A percentile compares a stretch with the other conserved stretches of the same genome.
phyloP scores from a whole-genome alignment of 2,329 filamentous ascomycete genomes.

The Dactylellina parvicollis region DNA sequence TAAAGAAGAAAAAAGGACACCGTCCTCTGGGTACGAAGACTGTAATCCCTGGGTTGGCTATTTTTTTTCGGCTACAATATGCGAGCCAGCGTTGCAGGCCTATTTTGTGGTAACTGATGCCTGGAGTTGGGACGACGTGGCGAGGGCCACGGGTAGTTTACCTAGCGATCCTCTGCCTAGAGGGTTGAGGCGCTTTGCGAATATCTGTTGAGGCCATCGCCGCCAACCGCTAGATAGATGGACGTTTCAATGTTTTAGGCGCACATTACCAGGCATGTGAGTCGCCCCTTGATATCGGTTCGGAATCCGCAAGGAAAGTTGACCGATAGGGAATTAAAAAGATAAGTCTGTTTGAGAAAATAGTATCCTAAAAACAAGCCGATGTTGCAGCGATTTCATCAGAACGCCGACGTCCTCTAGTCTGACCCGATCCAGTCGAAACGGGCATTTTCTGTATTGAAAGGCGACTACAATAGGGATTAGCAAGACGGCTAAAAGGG shows the following conservation, averaged over 20 bases:
- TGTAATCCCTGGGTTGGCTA: constrained; percentile 15
- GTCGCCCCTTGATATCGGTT: constrained; percentile 24
- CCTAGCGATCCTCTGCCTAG: constrained; percentile 16
- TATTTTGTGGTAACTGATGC: constrained; percentile 32
- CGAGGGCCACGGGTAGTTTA: not conserved
- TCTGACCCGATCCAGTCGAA: not conserved
- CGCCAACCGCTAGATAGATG: not conserved
- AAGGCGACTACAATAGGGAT: constrained; percentile 32
- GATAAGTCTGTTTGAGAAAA: not conserved
- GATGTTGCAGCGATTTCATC: constrained; percentile 18
- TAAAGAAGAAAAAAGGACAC: constrained; percentile 9
- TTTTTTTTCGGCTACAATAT: constrained; percentile 21
- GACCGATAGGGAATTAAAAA: constrained; percentile 37
- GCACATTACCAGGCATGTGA: constrained; percentile 9
- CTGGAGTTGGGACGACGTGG: constrained; percentile 4
- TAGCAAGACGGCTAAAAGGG: constrained; percentile 43
- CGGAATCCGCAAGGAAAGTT: constrained; percentile 19
- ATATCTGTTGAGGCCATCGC: not conserved
- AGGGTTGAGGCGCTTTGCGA: not conserved
- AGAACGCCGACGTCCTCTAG: constrained; percentile 20
- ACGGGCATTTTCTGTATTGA: constrained; percentile 13
- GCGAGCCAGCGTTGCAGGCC: constrained; percentile 30
- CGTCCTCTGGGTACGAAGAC: not conserved
- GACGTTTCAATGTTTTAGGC: constrained; percentile 1
- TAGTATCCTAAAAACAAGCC: not conserved